These are phyloP conservation scores for Zymoseptoria passerinii DNA, from an alignment of 2,329 filamentous ascomycete genomes.

Conservation along the genomic window DNA sequence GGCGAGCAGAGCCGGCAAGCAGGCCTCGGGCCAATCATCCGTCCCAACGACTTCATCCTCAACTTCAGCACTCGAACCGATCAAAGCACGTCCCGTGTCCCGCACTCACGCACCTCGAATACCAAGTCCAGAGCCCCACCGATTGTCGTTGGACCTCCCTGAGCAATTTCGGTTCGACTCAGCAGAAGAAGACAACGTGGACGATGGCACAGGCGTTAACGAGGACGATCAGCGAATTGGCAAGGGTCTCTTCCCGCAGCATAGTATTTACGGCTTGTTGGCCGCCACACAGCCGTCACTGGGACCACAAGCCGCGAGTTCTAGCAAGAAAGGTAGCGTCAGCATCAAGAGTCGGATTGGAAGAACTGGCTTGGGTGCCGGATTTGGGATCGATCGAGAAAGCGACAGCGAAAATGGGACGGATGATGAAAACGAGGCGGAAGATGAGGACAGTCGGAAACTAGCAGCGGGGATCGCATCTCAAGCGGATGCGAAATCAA, in stretches of 20 bases:
- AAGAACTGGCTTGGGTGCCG: constrained; percentile 14
- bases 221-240: constrained; percentile 16
- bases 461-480: constrained; percentile 2
- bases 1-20: not conserved
- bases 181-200: constrained; percentile 13
- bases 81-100: not conserved
- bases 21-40: not conserved
- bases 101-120: not conserved
- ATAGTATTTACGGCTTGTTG: constrained; percentile 89
- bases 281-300: constrained; percentile 59
- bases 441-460: constrained; percentile 6
- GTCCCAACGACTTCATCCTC: not conserved
- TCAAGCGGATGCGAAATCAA: constrained; percentile 4
- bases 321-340: constrained; percentile 1
- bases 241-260: constrained; percentile 64
- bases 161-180: constrained; percentile 12
- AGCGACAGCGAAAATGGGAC: constrained; percentile 63
- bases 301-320: constrained; percentile 2
- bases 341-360: constrained; percentile 13
- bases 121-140: not conserved
- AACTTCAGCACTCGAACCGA: not conserved
- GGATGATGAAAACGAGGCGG: constrained; percentile 16
- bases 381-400: constrained; percentile 47
- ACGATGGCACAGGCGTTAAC: constrained; percentile 13
- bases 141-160: constrained; percentile 11